Base-by-base conservation (phyloP, 1,139 yeast species). In the Kazachstania sp. region DNA sequence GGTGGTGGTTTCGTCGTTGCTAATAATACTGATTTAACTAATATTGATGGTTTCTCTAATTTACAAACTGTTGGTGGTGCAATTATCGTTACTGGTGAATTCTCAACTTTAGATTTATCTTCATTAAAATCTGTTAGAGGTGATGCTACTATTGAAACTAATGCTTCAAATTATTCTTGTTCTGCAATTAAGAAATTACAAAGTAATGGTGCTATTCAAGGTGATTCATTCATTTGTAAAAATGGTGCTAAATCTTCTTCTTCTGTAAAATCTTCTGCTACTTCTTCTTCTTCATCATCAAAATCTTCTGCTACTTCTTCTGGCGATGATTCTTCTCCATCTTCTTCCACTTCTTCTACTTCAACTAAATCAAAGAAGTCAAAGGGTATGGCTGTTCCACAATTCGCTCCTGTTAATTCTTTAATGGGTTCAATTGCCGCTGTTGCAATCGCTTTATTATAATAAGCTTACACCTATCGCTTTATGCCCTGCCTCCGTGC, bases 1-100 rank as follows among this genome's bases (percentile, higher is more conserved):
- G 87, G 86, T 66, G 97, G 97, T 78, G 94, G 88, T 69, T 84
- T 92, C 70, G 83, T 78, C 65, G 74, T 92, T 65, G 79, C 85
- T 55, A 87, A 87, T 80, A 92, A 94, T 81, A 73, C 84, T 55
- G 69, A 75, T 54, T 80, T 90, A 68, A 68, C 65, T 49, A 63
- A 76, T 51, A 74, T 92, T 66, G 73, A 74, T 49, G 92, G 90
- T 64, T 86, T 92, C 79, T 81, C 82, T 59, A 68, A 75, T 59
- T 77, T 92, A 64, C 69, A 74, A 66, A 69, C 83, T 51, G 79
- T 92, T 61, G 86, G 85, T 66, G 97, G 97, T 77, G 90, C 97
- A 60, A 79, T 92, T 60, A 75, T 75, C 68, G 72, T 90, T 57
- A 71, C 71, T 58, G 99, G 99, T 75, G 71, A 77, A 68, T 87